Evolutionary conservation across 2,329 filamentous ascomycete genomes (phyloP), one percentile per base, ranked within the genome.

Genomic region (Coniochaeta prunicola): DNA sequence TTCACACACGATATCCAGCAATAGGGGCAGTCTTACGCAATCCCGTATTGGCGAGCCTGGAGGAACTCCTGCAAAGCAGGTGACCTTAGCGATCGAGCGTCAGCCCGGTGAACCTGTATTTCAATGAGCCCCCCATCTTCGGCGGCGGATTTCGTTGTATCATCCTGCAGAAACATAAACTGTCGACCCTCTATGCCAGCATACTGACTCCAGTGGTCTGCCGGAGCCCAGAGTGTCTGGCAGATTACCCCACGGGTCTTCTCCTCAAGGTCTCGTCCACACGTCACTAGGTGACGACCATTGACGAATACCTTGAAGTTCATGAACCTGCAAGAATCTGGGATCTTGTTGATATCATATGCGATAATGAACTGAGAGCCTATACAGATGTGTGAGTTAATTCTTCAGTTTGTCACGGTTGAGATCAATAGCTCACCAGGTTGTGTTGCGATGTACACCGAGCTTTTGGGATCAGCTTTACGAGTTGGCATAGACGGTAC

Each of bases 261-360:
- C 3, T 61, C 64, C 15, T 64, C 64, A 17, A 76, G 68, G 58
- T 81, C 73, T 21, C 78, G 72, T 2, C 82, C 82, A 77, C 81
- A 86, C 3, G 77, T 78, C 2, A 77, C 73, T n/a, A 80, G 70
- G 19, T 75, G 73, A 17, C 77, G 75, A 17, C 80, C 80, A 61
- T 86, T 85, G 66, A 85, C 76, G 58, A 73, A 73, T 57, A 85
- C 68, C 64, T 80, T 83, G 70, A 85, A 85, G 68, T 79, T 82
- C 10, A 83, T 66, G 61, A 75, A 78, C 57, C 66, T 70, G 40
- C 73, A 69, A 19, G 65, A 63, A 1, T 70, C 70, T 1, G 68
- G 63, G 7, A 59, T 63, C 48, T 67, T 70, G 53, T 66, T 67
- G 60, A 84, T 65, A 6, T 66, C 66, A 64, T 84, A 85, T 31